Evolutionary conservation across 2,329 filamentous ascomycete species (phyloP).

Genomic region (Xylariaceae sp.): DNA sequence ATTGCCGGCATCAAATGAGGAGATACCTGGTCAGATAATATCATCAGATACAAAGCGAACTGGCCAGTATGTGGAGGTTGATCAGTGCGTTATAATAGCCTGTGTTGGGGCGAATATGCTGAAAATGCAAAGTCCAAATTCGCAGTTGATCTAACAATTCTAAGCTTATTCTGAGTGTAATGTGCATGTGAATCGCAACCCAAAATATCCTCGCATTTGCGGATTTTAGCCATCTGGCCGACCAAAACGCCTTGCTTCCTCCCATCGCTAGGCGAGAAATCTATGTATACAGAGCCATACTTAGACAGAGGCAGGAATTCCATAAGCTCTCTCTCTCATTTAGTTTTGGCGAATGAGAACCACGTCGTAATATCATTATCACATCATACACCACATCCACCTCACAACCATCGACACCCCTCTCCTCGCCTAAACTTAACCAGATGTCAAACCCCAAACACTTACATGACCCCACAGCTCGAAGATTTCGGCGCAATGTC

Average conservation of each 20-base stretch:
- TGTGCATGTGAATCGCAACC: neutral
- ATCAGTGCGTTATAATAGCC: neutral
- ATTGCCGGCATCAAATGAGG: neutral
- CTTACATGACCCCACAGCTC: slow-evolving; percentile 58
- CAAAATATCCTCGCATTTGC: slow-evolving; percentile 10
- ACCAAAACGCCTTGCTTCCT: slow-evolving; percentile 27
- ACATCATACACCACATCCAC: slow-evolving; percentile 9
- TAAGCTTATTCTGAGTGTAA: neutral
- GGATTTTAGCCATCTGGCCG: slow-evolving; percentile 8
- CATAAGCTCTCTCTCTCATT: neutral
- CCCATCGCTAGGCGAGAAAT: slow-evolving; percentile 15
- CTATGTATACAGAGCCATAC: slow-evolving; percentile 13
- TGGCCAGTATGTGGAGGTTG: neutral
- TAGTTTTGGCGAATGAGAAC: neutral
- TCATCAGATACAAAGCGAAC: neutral
- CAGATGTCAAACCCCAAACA: no score
- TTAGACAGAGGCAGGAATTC: slow-evolving; percentile 1
- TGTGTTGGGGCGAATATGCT: neutral
- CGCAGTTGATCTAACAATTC: no score
- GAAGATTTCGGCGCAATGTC: slow-evolving; percentile 41
- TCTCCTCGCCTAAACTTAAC: no score
- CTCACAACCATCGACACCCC: neutral
- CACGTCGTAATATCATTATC: slow-evolving; percentile 18
- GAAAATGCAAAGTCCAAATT: neutral
- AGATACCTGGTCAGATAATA: neutral